Base-by-base conservation (phyloP, 2,329 filamentous ascomycete genomes). In the Colletotrichum spaethianum region DNA sequence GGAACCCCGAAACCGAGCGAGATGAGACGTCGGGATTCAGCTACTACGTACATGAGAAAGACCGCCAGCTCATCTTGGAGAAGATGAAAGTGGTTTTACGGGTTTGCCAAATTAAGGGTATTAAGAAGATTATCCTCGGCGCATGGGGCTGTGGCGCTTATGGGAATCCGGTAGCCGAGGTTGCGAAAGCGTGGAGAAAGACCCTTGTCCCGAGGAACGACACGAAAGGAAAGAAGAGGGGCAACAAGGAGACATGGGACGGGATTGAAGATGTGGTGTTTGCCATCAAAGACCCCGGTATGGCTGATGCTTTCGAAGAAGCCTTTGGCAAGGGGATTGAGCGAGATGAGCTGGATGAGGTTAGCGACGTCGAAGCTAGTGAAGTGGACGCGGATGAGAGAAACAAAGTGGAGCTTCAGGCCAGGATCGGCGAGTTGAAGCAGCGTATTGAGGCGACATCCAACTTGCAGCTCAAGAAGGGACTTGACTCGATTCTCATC, bases 81-180 rank as follows among this genome's bases (percentile, higher is more conserved):
- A 92, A 92, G 79, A 92, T 93, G 85, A 83, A 83, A 33, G 84
- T 83, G 7, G 89, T 91, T 1, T 76, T 92, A 78, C 83, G 89
- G 1, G 86, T 92, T 5, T 82, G 84, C 2, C 78, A 82, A 11
- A 76, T 80, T 1, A 85, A 84, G 69, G 86, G 86, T 0, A 82
- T 83, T 4, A 82, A 80, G 46, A 85, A 81, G 67, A 75, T 92
- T 0, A 87, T 93, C 0, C 81, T 92, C 0, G 91, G 91, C 0
- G 90, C 90, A 0, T 92, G 90, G 89, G 91, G 91, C 0, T 92
- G 90, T 72, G 90, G 90, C 3, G 89, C 89, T 0, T 90, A 91
- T 69, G 89, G 89, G 0, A 92, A 92, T 73, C 91, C 90, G 0
- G 85, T 90, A 0, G 80, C 80, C 1, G 89, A 92, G 78, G 81